Base-by-base conservation (phyloP, 768 basidiomycete species). In the Coprinopsis strossmayeri region DNA sequence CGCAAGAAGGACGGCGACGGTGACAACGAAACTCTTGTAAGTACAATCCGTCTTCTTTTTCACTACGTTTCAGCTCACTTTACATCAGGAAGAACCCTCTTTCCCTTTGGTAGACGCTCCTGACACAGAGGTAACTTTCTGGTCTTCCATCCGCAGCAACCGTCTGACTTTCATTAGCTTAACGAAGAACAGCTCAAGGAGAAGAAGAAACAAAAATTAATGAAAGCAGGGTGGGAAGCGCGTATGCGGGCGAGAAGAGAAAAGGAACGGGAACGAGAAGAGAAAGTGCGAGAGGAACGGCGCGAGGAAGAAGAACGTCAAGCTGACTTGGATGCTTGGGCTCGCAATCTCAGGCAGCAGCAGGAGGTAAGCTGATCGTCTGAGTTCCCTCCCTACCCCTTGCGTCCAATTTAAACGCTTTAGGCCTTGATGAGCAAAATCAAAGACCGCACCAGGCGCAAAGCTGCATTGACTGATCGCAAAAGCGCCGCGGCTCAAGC, bases 401-500 rank as follows among this genome's bases (percentile, higher is more conserved):
- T 9, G 5, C 17, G 7, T 9, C 37, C 13, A 28, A 32, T 30
- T 24, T 7, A 25, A 7, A 25, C 20, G 21, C 23, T 45, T 20
- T 59, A 94, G 90, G 69, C 73, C 2, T 67, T 95, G 46, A 91
- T 98, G 73, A 73, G 60, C 37, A 83, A 85, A 55, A 91, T 98
- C 66, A 91, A 87, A 58, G 91, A 90, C 18, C 76, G 96, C 39
- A 79, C 80, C 32, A 74, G 88, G 50, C 69, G 87, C 37, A 85
- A 79, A 59, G 87, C 84, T 0, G 92, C 92, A 12, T 68, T 98
- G 40, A 83, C 75, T 24, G 93, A 99, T 62, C 71, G 96, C 45
- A 96, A 97, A 68, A 92, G 91, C 55, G 91, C 94, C 9, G 94
- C 92, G 12, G 84, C 94, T 0, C 96, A 98, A 64, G 89, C 87